Evolutionary conservation across 2,329 filamentous ascomycete genomes (phyloP).

Genomic region (Apiospora pterosperma): DNA sequence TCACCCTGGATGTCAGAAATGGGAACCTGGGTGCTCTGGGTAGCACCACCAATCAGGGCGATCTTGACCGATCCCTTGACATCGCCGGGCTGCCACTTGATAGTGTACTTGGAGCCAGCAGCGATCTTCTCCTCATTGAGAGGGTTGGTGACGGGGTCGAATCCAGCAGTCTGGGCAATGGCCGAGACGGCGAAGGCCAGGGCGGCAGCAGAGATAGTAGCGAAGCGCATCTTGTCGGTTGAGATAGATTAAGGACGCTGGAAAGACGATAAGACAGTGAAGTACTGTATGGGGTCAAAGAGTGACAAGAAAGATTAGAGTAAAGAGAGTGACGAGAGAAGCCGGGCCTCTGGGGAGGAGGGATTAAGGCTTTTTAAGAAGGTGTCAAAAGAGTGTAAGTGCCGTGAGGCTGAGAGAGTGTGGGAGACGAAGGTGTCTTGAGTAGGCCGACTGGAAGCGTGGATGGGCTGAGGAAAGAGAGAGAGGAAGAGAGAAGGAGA

Average conservation of each 20-base stretch:
- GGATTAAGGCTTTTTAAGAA: constrained; percentile 2
- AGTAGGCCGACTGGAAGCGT: not conserved
- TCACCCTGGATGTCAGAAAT: constrained; percentile 46
- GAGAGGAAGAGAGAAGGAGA: constrained; percentile 2
- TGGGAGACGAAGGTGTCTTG: constrained; percentile 11
- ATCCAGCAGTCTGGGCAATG: constrained; percentile 53
- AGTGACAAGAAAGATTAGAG: constrained; percentile 7
- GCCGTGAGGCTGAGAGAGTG: constrained; percentile 10
- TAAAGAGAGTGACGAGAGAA: constrained; percentile 6
- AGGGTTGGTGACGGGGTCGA: constrained; percentile 52
- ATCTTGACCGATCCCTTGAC: constrained; percentile 47
- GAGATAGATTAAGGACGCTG: constrained; percentile 9
- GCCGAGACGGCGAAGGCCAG: constrained; percentile 49
- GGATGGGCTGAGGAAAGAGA: not conserved
- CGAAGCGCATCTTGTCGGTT: constrained; percentile 52
- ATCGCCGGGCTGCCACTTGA: constrained; percentile 46
- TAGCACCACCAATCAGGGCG: constrained; percentile 50
- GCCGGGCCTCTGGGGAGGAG: not conserved
- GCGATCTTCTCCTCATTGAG: constrained; percentile 37
- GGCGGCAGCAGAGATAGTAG: constrained; percentile 42
- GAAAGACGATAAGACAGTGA: not conserved
- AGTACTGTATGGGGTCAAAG: not conserved
- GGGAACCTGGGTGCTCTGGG: constrained; percentile 38
- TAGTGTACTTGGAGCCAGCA: constrained; percentile 46
- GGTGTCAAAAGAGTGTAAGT: constrained; percentile 9